These are phyloP conservation scores for Drechslerella dactyloides DNA, from an alignment of 2,329 filamentous ascomycete species.

Conservation along the genomic window DNA sequence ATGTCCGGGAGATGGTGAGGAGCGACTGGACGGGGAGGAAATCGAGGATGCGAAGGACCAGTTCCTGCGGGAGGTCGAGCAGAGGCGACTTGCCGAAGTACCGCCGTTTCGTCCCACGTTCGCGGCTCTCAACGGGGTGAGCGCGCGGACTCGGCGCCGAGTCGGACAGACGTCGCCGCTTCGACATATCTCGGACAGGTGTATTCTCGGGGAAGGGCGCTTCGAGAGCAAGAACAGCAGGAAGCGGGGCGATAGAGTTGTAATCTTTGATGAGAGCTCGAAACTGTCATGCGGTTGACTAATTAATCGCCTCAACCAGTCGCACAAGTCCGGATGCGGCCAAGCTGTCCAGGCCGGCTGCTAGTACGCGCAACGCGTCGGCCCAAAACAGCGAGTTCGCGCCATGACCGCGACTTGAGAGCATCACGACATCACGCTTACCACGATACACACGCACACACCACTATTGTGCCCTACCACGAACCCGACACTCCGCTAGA, in stretches of 20 bases:
- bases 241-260: not conserved
- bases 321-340: no score
- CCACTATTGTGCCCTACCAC: not conserved
- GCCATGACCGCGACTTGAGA: not conserved
- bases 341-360: no score
- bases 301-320: no score
- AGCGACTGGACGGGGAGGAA: constrained; percentile 74
- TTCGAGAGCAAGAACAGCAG: constrained; percentile 29
- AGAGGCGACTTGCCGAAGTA: constrained; percentile 66
- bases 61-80: constrained; percentile 80
- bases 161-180: constrained; percentile 28
- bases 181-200: constrained; percentile 16
- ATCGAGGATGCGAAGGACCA: constrained; percentile 82
- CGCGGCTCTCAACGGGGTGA: not conserved
- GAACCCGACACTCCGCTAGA: not conserved
- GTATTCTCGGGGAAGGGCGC: constrained; percentile 14
- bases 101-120: constrained; percentile 60
- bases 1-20: constrained; percentile 70
- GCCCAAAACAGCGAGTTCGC: constrained; percentile 1
- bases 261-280: no score
- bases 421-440: not conserved
- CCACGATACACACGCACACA: not conserved
- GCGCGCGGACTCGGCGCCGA: not conserved
- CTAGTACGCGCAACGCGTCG: not conserved
- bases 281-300: no score